A percentile compares a stretch with the other conserved stretches of the same genome.
Evolutionary conservation across 2,329 filamentous ascomycete genomes (phyloP).

Genomic region (Claviceps citrina): DNA sequence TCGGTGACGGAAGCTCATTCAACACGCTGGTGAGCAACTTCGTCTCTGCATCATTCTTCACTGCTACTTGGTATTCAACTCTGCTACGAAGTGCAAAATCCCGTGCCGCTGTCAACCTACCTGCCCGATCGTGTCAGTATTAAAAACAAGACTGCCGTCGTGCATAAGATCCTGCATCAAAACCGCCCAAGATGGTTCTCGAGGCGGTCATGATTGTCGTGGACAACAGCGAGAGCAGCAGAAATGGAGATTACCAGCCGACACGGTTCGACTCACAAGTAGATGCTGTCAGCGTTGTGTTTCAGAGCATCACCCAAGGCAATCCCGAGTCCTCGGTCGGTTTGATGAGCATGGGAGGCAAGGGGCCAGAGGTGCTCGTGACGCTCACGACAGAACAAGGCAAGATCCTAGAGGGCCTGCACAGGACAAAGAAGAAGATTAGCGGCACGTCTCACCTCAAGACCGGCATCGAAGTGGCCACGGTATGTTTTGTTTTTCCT

Average conservation of each 20-base stretch:
- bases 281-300: conserved; percentile 88
- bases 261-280: conserved; percentile 93
- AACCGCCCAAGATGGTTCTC: conserved; percentile 92
- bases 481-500: conserved; percentile 49
- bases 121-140: too few species aligned
- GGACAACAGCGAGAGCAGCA: conserved; percentile 96
- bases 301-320: conserved; percentile 84
- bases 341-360: conserved; percentile 96
- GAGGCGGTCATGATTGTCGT: conserved; percentile 99
- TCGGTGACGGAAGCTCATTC: conserved; percentile 2
- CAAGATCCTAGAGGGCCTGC: conserved; percentile 83
- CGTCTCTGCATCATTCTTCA: too few species aligned
- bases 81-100: neutral
- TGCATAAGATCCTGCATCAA: too few species aligned
- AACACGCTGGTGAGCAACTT: conserved; percentile 2
- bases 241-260: conserved; percentile 85
- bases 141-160: too few species aligned
- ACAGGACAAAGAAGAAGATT: conserved; percentile 82
- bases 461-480: conserved; percentile 88
- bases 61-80: too few species aligned
- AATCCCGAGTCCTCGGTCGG: conserved; percentile 96
- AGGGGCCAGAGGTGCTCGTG: conserved; percentile 90
- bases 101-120: neutral
- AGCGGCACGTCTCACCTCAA: conserved; percentile 75
- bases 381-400: conserved; percentile 93